Evolutionary conservation across 2,329 filamentous ascomycete species (phyloP).

Genomic region (Rhynchosporium secalis): DNA sequence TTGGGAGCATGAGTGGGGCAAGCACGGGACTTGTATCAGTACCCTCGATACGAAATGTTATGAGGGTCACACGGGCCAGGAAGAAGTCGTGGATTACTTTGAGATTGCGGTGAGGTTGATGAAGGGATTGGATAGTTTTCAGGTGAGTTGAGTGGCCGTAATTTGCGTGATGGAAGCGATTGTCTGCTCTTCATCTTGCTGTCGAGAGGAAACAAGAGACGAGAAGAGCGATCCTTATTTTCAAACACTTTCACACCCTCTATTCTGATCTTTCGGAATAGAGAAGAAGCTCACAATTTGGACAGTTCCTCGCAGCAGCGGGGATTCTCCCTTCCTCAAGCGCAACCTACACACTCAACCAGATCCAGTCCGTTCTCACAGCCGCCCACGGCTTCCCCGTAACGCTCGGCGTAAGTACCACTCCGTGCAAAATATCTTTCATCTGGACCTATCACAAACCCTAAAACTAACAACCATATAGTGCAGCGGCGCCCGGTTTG

Average conservation of each 20-base stretch:
- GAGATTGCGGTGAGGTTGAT: slow-evolving; percentile 65
- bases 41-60: slow-evolving; percentile 70
- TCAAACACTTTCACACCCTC: not conserved
- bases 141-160: slow-evolving; percentile 41
- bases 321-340: slow-evolving; percentile 56
- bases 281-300: not conserved
- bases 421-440: too few relatives aligned
- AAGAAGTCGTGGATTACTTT: slow-evolving; percentile 71
- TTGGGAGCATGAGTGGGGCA: slow-evolving; percentile 75
- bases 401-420: slow-evolving; percentile 40
- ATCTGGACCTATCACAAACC: too few relatives aligned
- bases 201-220: too few relatives aligned
- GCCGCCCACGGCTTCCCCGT: slow-evolving; percentile 47
- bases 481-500: slow-evolving; percentile 46
- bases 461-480: too few relatives aligned
- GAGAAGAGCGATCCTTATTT: too few relatives aligned
- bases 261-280: not conserved
- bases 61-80: slow-evolving; percentile 53
- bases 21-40: slow-evolving; percentile 72
- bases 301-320: slow-evolving; percentile 56
- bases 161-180: too few relatives aligned
- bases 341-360: slow-evolving; percentile 45
- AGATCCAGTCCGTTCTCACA: slow-evolving; percentile 47
- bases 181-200: too few relatives aligned
- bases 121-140: slow-evolving; percentile 64